Conservation (phyloP, 306 rosid genomes). For the Quercus gilva region DNA sequence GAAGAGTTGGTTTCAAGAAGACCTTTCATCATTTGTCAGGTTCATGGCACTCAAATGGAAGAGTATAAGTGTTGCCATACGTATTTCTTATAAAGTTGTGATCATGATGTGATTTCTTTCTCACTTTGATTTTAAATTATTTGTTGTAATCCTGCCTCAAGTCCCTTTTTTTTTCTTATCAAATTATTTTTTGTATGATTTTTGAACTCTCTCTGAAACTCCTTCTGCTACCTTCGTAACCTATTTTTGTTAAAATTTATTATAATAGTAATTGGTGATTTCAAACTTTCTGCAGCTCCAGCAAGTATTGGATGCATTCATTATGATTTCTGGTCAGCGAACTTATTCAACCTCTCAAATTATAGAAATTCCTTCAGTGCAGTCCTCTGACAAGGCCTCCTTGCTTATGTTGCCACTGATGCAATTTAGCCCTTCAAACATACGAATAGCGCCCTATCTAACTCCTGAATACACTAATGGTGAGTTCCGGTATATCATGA, state of each 20-base stretch:
- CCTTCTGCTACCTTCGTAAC: conserved; percentile 1
- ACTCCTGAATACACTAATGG: conserved; percentile 91
- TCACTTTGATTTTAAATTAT: neutral
- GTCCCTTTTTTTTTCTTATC: neutral
- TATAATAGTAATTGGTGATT: conserved; percentile 18
- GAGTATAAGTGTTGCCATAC: neutral
- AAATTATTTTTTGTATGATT: too few relatives aligned
- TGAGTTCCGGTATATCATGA: conserved; percentile 84
- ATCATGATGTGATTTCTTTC: neutral
- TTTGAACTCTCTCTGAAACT: neutral
- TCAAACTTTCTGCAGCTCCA: conserved; percentile 67
- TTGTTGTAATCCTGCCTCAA: neutral
- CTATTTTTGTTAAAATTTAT: conserved; percentile 9
- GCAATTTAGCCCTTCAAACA: conserved; percentile 61
- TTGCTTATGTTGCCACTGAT: conserved; percentile 49
- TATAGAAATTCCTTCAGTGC: conserved; percentile 35
- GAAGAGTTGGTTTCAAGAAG: neutral
- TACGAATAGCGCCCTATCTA: conserved; percentile 84
- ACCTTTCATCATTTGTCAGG: neutral
- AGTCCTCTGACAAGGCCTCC: conserved; percentile 31
- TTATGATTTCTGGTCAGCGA: conserved; percentile 76
- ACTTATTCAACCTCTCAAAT: conserved; percentile 29
- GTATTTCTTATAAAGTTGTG: neutral
- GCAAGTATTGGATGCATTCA: conserved; percentile 83
- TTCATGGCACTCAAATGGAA: neutral